These are phyloP conservation scores for Fomitiporia mediterranea DNA, from an alignment of 1,284 basidiomycete genomes.

Conservation along the genomic window DNA sequence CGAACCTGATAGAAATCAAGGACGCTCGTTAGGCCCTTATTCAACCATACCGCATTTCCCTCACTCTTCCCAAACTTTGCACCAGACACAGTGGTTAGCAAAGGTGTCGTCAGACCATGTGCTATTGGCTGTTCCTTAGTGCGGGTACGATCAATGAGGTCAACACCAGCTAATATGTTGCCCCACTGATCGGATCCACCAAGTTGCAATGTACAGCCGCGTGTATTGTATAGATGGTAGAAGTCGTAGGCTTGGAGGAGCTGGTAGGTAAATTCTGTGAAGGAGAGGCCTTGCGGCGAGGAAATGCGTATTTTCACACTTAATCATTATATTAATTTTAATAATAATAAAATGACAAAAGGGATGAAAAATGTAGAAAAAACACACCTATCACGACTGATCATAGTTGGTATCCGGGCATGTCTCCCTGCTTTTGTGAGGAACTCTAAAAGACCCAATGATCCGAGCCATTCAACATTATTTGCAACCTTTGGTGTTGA, in stretches of 20 bases:
- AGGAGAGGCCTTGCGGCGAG: conserved; percentile 82
- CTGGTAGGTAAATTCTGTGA: conserved; percentile 97
- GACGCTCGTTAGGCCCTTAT: conserved; percentile 68
- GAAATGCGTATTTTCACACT: conserved; percentile 85
- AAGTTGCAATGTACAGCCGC: conserved; percentile 81
- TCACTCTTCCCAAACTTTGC: conserved; percentile 98
- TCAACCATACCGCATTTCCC: conserved; percentile 93
- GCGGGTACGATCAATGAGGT: conserved; percentile 67
- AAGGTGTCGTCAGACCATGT: conserved; percentile 84
- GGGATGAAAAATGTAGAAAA: too few species aligned
- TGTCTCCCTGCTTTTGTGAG: conserved; percentile 77
- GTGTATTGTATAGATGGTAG: conserved; percentile 64
- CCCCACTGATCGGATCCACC: conserved; percentile 99
- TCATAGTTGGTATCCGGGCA: conserved; percentile 85
- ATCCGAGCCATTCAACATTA: conserved; percentile 82
- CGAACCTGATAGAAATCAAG: conserved; percentile 90
- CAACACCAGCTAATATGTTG: conserved; percentile 92
- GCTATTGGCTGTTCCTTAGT: conserved; percentile 24
- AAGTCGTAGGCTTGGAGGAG: conserved; percentile 98
- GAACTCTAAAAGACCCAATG: conserved; percentile 80
- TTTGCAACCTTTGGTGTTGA: conserved; percentile 56
- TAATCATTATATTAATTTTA: not conserved
- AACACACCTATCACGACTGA: conserved; percentile 81
- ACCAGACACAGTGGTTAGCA: conserved; percentile 86
- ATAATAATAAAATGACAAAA: conserved; percentile 2